Percentiles rank a stretch among this genome's conserved stretches.
phyloP scores from a whole-genome alignment of 2,329 filamentous ascomycete genomes.

The Xylaria sp. region DNA sequence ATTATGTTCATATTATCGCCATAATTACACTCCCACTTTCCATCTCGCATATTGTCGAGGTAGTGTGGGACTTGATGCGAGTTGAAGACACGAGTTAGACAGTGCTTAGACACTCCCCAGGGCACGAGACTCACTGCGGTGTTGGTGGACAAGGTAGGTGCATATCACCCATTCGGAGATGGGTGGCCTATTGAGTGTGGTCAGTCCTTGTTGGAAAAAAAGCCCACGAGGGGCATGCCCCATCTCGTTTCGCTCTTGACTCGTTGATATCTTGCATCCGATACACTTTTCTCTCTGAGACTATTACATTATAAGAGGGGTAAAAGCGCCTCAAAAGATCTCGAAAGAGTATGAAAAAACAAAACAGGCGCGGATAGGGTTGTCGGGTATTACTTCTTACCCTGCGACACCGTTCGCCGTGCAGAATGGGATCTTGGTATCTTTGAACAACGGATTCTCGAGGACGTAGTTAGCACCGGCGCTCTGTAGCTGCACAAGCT shows the following conservation, averaged over 20 bases:
- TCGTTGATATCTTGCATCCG: not conserved
- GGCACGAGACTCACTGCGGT: slow-evolving; percentile 55
- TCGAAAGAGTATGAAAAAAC: not conserved
- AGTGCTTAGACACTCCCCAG: not conserved
- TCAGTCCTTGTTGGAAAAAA: slow-evolving; percentile 8
- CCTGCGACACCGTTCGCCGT: slow-evolving; percentile 69
- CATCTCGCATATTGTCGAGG: slow-evolving; percentile 57
- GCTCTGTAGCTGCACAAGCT: slow-evolving; percentile 65
- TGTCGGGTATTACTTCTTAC: slow-evolving; percentile 50
- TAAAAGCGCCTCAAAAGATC: not conserved
- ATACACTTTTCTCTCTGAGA: not conserved
- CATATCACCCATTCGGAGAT: slow-evolving; percentile 68
- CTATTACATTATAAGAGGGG: not conserved
- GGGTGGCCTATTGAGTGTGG: slow-evolving; percentile 57
- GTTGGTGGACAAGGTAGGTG: slow-evolving; percentile 63
- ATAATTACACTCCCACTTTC: slow-evolving; percentile 55
- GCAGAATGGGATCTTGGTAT: slow-evolving; percentile 62
- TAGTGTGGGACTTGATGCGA: slow-evolving; percentile 56
- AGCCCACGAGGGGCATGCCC: not conserved
- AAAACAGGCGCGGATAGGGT: not conserved
- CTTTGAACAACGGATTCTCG: slow-evolving; percentile 59
- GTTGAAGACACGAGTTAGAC: not conserved
- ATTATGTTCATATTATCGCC: slow-evolving; percentile 52
- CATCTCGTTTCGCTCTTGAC: not conserved
- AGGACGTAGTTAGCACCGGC: slow-evolving; percentile 65